phyloP scores from a whole-genome alignment of 345 rosid species.

The Dimocarpus longan region DNA sequence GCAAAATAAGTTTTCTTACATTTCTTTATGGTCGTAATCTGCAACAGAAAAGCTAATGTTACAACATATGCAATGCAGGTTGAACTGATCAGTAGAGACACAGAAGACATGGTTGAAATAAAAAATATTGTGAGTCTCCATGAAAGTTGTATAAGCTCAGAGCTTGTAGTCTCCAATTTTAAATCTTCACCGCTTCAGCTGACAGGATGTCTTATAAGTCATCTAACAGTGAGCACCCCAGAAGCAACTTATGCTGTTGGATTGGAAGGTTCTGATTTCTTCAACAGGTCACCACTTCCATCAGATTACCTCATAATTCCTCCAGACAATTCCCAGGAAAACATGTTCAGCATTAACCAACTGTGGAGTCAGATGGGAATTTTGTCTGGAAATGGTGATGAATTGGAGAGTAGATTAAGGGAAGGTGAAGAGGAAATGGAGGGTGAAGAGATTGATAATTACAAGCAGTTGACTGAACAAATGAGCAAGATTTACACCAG shows the following conservation, averaged over 20 bases:
- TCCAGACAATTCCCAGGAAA: conserved; percentile 36
- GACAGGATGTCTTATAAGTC: conserved; percentile 60
- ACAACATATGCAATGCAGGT: conserved; percentile 42
- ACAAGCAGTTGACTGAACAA: conserved; percentile 60
- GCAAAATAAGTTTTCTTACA: too few relatives aligned
- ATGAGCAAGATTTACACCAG: conserved; percentile 81
- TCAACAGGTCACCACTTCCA: conserved; percentile 36
- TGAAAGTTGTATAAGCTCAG: conserved; percentile 58
- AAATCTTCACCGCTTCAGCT: conserved; percentile 41
- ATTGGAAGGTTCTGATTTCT: conserved; percentile 66
- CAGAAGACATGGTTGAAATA: conserved; percentile 50
- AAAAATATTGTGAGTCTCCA: conserved; percentile 52
- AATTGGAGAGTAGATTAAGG: not conserved
- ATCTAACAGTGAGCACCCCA: conserved; percentile 82
- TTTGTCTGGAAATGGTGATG: conserved; percentile 15
- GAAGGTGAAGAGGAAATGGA: conserved; percentile 42
- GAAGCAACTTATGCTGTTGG: conserved; percentile 84
- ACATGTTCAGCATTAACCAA: conserved; percentile 18
- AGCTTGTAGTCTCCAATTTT: conserved; percentile 53
- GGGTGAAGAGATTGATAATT: conserved; percentile 63
- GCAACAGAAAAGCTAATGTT: not conserved
- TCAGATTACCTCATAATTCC: conserved; percentile 51
- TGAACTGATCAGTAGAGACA: conserved; percentile 56
- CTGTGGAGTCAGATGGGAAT: conserved; percentile 25
- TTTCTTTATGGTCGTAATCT: not conserved